phyloP scores from a whole-genome alignment of 495 filamentous ascomycete genomes.

The Aspergillus asperescens region DNA sequence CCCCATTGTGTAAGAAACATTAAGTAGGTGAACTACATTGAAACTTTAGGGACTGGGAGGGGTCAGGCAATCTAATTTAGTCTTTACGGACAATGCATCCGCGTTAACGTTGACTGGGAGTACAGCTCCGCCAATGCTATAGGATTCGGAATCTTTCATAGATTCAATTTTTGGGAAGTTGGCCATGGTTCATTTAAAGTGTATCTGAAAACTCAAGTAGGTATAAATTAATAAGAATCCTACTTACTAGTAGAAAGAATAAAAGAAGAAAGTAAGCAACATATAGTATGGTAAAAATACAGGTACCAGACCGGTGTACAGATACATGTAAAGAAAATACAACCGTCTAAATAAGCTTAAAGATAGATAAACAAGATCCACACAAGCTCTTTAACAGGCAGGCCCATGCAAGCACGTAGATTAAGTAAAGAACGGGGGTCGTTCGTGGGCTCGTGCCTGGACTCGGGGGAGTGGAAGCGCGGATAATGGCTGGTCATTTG shows the following conservation, averaged over 20 bases:
- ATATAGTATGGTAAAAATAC: background rate
- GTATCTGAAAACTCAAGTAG: no score
- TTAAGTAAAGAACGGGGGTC: background rate
- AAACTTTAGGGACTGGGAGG: no score
- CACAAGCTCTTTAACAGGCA: slow-evolving; percentile 10
- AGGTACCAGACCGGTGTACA: slow-evolving; percentile 1
- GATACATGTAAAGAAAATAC: slow-evolving; percentile 9
- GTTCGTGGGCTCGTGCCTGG: slow-evolving; percentile 8
- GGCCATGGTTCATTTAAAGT: no score
- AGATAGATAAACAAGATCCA: slow-evolving; percentile 8
- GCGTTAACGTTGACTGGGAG: no score
- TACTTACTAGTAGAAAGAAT: background rate
- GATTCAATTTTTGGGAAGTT: no score
- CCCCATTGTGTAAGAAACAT: no score
- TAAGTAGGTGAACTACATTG: no score
- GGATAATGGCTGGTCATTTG: background rate
- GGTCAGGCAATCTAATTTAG: no score
- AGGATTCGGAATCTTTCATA: no score
- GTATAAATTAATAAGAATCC: no score
- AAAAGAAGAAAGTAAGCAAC: background rate
- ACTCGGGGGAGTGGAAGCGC: slow-evolving; percentile 8
- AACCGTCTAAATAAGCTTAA: slow-evolving; percentile 24
- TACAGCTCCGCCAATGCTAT: no score
- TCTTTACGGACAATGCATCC: no score
- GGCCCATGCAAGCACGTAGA: slow-evolving; percentile 2